Evolutionary conservation across 116 monocot genomes (phyloP).

Genomic region (Posidonia oceanica): DNA sequence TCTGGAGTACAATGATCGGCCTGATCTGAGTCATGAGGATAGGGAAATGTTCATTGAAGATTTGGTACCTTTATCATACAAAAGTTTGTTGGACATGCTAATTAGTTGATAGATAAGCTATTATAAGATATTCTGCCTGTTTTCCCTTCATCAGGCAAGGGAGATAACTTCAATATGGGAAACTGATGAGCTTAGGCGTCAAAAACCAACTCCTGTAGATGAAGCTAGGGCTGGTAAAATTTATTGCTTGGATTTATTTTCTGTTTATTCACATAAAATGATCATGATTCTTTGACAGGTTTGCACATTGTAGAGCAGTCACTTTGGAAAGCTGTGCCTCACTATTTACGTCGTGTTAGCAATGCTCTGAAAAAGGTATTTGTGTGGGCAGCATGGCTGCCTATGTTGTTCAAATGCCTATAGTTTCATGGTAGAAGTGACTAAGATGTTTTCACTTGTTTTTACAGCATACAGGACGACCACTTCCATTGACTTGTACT

Average conservation of each 20-base stretch:
- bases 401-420: background rate
- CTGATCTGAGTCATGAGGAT: constrained; percentile 86
- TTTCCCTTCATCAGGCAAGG: constrained; percentile 35
- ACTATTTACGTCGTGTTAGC: constrained; percentile 90
- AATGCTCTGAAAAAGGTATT: constrained; percentile 77
- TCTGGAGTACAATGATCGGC: constrained; percentile 78
- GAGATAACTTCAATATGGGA: constrained; percentile 94
- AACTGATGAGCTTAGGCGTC: constrained; percentile 92
- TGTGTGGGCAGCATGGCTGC: background rate
- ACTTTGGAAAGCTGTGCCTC: constrained; percentile 88
- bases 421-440: background rate
- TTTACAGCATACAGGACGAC: constrained; percentile 70
- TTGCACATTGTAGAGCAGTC: constrained; percentile 95
- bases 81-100: background rate
- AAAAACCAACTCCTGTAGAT: constrained; percentile 95
- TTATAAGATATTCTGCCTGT: background rate
- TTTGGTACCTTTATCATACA: constrained; percentile 36
- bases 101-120: background rate
- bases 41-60: constrained; percentile 83
- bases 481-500: constrained; percentile 79
- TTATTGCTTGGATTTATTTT: constrained; percentile 1
- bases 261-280: background rate
- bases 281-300: constrained; percentile 27
- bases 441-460: background rate
- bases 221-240: constrained; percentile 86